Base-by-base conservation (phyloP, 768 basidiomycete genomes). In the Rhodotorula sphaerocarpa region DNA sequence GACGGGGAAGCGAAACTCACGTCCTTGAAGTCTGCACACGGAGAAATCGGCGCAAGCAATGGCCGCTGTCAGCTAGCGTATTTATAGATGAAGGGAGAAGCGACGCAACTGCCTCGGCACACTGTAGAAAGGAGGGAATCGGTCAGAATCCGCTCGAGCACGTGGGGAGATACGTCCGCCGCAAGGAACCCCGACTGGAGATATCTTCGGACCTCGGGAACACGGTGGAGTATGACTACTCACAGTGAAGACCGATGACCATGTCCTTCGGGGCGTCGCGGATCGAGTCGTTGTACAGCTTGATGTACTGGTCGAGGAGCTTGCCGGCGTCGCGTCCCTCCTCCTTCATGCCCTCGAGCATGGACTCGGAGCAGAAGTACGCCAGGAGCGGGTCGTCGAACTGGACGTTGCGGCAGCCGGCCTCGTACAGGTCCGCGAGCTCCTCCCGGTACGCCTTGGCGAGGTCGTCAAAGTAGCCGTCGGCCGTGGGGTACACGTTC, bases 351-450 rank as follows among this genome's bases (percentile, higher is more conserved):
- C 80, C 81, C 59, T 78, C 67, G 48, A 80, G 74, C 77, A 80
- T 81, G 2, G 71, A 71, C 63, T 84, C 82, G 59, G 79, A 78
- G 73, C 87, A 88, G 71, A 86, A 86, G 75, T 83, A 87, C 5
- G 79, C 76, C 30, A 81, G 76, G 21, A 79, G 73, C 3, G 80
- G 80, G 70, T 79, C 79, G 63, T 80, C 79, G 62, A 79, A 77
- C 60, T 81, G 80, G 61, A 78, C 74, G 71, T 79, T 79, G 50
- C 74, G 68, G 57, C 72, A 77, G 20, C 81, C 80, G 2, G 76
- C 76, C 2, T 72, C 75, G 71, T 81, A 81, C 7, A 81, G 75
- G 39, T 75, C 75, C 43, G 75, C 72, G 36, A 81, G 74, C 68
- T 81, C 80, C 34, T 75, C 76, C 50, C 74, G 75, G 70, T 81